These are phyloP conservation scores for Elongisporangium undulatum DNA, from an alignment of 352 stramenopile species.

Conservation along the genomic window DNA sequence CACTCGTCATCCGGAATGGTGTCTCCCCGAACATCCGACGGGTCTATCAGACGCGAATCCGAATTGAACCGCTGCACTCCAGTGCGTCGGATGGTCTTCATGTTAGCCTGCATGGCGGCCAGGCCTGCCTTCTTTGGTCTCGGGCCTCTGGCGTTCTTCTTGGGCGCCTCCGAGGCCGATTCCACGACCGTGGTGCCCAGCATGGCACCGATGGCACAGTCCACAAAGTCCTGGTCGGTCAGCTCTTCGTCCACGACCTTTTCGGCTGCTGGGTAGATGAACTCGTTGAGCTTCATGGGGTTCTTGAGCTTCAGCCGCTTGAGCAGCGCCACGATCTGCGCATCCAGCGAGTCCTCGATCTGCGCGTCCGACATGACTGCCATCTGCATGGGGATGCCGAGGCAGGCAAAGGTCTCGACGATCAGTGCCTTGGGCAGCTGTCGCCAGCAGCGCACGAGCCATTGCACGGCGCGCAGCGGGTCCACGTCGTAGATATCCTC, in stretches of 20 bases:
- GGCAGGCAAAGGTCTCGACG: conserved; percentile 33
- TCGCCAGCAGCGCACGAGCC: conserved; percentile 47
- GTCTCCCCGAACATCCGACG: conserved; percentile 6
- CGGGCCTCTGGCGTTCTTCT: conserved; percentile 14
- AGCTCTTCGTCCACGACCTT: conserved; percentile 52
- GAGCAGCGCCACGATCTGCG: conserved; percentile 44
- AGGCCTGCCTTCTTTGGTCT: conserved; percentile 13
- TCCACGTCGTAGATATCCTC: conserved; percentile 37
- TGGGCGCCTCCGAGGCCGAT: conserved; percentile 18
- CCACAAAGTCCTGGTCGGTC: conserved; percentile 61
- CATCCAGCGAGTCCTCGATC: conserved; percentile 43
- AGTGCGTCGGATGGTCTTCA: conserved; percentile 7
- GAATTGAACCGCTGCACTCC: conserved; percentile 4
- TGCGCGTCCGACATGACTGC: conserved; percentile 5
- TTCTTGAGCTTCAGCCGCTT: conserved; percentile 45
- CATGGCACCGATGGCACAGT: conserved; percentile 42
- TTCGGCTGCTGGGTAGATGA: conserved; percentile 39
- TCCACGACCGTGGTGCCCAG: conserved; percentile 32
- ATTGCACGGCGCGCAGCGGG: conserved; percentile 50
- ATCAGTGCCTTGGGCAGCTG: conserved; percentile 48
- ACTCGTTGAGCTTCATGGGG: conserved; percentile 44
- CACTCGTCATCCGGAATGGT: conserved; percentile 30
- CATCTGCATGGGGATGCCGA: conserved; percentile 19
- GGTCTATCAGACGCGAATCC: not conserved
- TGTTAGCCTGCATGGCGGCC: conserved; percentile 15